Evolutionary conservation across 2,329 filamentous ascomycete genomes (phyloP), one percentile per base, ranked within the genome.

Genomic region (Grosmannia clavigera): DNA sequence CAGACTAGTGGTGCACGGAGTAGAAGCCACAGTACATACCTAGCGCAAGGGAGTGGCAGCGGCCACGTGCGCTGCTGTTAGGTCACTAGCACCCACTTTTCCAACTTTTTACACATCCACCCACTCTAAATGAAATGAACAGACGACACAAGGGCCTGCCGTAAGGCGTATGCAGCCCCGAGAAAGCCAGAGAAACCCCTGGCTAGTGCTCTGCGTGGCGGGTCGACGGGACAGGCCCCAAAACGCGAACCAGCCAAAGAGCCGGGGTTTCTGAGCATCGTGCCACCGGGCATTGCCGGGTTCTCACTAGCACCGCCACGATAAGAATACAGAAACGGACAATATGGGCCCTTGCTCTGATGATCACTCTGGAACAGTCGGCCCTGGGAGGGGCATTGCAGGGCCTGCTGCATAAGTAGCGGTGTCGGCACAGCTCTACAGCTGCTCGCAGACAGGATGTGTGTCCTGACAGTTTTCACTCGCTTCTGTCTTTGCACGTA

Each of bases 221-320:
- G 40, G 40, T 19, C 5, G 3, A 9, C 3, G 4, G 40, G 40
- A n/a, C 16, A 46, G 19, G 43, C 6, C 16, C 43, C 16, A n/a
- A 31, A n/a, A 33, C 51, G 33, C 40, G 27, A 19, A 35, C 3
- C 31, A 58, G 31, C 53, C 58, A 61, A 61, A 60, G 54, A 56
- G 38, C 51, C 55, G 25, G 6, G 29, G n/a, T 53, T 16, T 14
- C 40, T 58, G 19, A 27, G 51, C 60, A 60, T 55, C 60, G 60
- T 61, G 60, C 33, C 48, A 19, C 60, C 60, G 62, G 35, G 31
- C 51, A 60, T 51, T 59, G 25, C 60, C 55, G 11, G 58, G 31
- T 57, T 22, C 33, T 58, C 19, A 10, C 40, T 55, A 46, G n/a
- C n/a, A n/a, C n/a, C n/a, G n/a, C n/a, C n/a, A n/a, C n/a, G n/a